phyloP scores from a whole-genome alignment of 1,139 yeast genomes.

The Saccharomyces hybrid region DNA sequence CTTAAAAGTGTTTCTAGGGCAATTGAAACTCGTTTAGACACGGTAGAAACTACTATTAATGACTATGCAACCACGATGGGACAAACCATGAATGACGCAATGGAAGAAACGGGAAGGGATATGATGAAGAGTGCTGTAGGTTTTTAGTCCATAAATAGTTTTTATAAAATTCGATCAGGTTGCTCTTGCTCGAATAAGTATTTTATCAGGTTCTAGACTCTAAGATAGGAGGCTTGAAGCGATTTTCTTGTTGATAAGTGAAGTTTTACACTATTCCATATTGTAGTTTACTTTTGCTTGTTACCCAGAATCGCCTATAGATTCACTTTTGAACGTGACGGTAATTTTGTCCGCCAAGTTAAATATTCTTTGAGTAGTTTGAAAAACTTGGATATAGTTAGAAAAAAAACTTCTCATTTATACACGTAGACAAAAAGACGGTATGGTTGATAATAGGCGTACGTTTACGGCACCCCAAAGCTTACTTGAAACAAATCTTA shows the following conservation, averaged over 20 bases:
- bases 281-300: neutral
- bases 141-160: constrained; percentile 25
- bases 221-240: neutral
- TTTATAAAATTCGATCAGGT: neutral
- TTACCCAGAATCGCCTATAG: neutral
- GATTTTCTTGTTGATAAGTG: neutral
- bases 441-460: neutral
- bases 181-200: neutral
- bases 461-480: neutral
- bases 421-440: neutral
- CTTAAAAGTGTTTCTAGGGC: constrained; percentile 38
- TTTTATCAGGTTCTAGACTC: neutral
- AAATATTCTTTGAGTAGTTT: neutral
- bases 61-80: constrained; percentile 50
- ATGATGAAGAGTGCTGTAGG: constrained; percentile 50
- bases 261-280: neutral
- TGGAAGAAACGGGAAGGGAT: constrained; percentile 44
- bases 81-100: constrained; percentile 45
- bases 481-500: neutral
- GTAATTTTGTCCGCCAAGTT: neutral
- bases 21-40: constrained; percentile 46
- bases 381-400: neutral
- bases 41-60: constrained; percentile 47
- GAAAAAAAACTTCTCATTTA: neutral
- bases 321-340: neutral